phyloP scores from a whole-genome alignment of 2,329 filamentous ascomycete genomes.

The Colletotrichum paranaense region DNA sequence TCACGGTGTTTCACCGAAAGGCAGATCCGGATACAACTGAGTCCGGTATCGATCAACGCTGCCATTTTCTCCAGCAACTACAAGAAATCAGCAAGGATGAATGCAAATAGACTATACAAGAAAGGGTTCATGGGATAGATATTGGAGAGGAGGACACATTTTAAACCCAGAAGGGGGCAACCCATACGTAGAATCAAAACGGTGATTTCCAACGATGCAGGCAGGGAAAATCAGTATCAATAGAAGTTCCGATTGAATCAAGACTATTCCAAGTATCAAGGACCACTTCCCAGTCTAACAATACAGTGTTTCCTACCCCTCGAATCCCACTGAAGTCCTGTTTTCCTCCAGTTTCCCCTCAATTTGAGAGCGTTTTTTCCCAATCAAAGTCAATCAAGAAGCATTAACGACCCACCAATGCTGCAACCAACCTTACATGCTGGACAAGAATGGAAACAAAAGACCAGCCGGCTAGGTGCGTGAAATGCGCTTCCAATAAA shows the following conservation, averaged over 20 bases:
- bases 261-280: not conserved
- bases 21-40: conserved; percentile 30
- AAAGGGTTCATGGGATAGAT: not conserved
- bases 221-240: not conserved
- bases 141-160: not conserved
- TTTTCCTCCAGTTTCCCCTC: not conserved
- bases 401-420: not conserved
- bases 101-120: not conserved
- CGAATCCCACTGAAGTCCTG: not conserved
- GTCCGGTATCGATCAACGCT: not conserved
- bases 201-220: not conserved
- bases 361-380: not conserved
- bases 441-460: not conserved
- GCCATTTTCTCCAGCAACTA: no score
- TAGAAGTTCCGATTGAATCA: not conserved
- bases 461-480: not conserved
- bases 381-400: not conserved
- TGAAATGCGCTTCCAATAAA: not conserved
- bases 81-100: not conserved
- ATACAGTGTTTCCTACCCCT: not conserved
- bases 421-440: not conserved
- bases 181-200: not conserved
- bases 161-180: not conserved
- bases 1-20: conserved; percentile 4
- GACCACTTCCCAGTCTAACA: no score